Conservation (phyloP, 805 yeast genomes). For the Pichia cabralensis region DNA sequence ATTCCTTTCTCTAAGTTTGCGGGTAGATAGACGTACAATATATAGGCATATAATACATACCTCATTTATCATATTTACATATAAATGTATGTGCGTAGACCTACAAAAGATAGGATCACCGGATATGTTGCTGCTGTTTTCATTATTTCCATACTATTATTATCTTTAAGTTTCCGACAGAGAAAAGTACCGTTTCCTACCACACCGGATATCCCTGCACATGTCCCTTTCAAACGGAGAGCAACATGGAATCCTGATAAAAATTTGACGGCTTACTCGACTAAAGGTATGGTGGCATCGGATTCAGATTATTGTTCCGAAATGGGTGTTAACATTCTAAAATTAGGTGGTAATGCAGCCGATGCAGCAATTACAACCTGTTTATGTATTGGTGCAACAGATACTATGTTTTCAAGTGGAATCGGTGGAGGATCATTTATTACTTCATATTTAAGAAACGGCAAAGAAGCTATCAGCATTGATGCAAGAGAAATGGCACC, state of each 20-base stretch:
- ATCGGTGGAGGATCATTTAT: conserved; percentile 94
- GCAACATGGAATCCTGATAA: conserved; percentile 36
- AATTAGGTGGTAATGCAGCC: conserved; percentile 69
- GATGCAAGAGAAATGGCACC: conserved; percentile 94
- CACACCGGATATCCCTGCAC: conserved; percentile 19
- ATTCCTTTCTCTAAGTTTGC: too few relatives aligned
- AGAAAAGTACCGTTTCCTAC: conserved; percentile 9
- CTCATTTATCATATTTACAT: too few relatives aligned
- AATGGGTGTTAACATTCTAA: conserved; percentile 48
- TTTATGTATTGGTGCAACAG: conserved; percentile 76
- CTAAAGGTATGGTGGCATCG: conserved; percentile 53
- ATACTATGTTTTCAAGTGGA: conserved; percentile 78
- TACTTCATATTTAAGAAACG: conserved; percentile 31
- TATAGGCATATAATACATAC: too few relatives aligned
- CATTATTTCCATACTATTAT: too few relatives aligned
- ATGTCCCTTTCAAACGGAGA: conserved; percentile 20
- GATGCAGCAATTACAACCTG: conserved; percentile 90
- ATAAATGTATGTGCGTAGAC: too few relatives aligned
- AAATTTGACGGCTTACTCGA: conserved; percentile 31
- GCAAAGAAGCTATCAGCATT: conserved; percentile 46
- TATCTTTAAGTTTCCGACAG: too few relatives aligned
- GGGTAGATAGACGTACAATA: too few relatives aligned
- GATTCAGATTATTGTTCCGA: conserved; percentile 57
- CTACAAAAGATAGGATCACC: too few relatives aligned
- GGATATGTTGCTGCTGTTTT: too few relatives aligned